Conservation (phyloP, 108 stramenopile species). For the Chaetoceros muelleri region DNA sequence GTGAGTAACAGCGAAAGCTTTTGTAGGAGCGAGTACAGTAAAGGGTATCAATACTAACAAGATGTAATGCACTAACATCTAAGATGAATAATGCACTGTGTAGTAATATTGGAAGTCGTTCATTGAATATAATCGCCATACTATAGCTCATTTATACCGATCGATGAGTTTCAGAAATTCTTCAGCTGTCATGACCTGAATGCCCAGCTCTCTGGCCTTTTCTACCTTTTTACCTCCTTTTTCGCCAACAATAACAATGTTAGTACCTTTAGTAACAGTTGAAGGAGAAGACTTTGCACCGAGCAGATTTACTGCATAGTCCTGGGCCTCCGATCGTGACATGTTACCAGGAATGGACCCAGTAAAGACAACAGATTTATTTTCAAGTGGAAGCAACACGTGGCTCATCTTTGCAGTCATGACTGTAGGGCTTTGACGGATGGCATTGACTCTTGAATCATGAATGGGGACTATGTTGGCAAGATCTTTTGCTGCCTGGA, state of each 20-base stretch:
- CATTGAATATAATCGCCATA: no score
- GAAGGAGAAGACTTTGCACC: slow-evolving; percentile 66
- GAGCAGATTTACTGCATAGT: slow-evolving; percentile 29
- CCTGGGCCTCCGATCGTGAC: slow-evolving; percentile 40
- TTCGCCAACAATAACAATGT: slow-evolving; percentile 63
- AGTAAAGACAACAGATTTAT: slow-evolving; percentile 66
- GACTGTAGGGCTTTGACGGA: not conserved
- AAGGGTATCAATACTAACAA: no score
- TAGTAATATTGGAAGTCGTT: no score
- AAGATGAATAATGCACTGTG: no score
- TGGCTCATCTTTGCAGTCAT: not conserved
- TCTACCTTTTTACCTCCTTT: slow-evolving; percentile 70
- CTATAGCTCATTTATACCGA: no score
- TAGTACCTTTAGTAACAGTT: slow-evolving; percentile 61
- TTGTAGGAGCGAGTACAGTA: no score
- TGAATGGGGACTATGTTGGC: slow-evolving; percentile 23
- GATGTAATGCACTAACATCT: no score
- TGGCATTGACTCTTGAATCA: slow-evolving; percentile 8
- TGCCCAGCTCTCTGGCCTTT: slow-evolving; percentile 46
- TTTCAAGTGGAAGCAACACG: slow-evolving; percentile 28
- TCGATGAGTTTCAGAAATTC: no score
- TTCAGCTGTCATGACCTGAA: slow-evolving; percentile 40
- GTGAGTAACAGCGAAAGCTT: no score
- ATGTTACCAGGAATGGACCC: slow-evolving; percentile 47
- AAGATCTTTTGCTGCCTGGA: slow-evolving; percentile 47